These are phyloP conservation scores for Gonapodya prolifera DNA, from an alignment of 192 early-diverging fungal species.

Conservation along the genomic window DNA sequence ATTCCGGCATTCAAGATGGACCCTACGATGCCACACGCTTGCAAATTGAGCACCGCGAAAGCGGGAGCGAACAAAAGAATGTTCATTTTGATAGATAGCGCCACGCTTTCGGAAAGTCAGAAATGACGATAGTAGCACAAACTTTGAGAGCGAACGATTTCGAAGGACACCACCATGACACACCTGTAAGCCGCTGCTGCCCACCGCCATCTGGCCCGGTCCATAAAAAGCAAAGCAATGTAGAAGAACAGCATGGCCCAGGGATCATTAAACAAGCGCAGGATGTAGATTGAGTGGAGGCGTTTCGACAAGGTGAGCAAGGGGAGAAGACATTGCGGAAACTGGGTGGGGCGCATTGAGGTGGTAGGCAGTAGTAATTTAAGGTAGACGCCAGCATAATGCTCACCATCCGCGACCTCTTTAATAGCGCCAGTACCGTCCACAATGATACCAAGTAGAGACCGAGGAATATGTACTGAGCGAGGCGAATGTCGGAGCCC, in stretches of 20 bases:
- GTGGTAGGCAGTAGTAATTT: neutral
- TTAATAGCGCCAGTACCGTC: constrained; percentile 58
- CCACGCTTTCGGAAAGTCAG: constrained; percentile 39
- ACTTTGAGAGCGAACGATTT: neutral
- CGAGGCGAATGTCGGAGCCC: constrained; percentile 54
- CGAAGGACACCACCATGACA: neutral
- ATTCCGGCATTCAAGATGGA: constrained; percentile 31
- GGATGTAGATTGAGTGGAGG: constrained; percentile 86
- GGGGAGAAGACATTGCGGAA: constrained; percentile 52
- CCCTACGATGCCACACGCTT: constrained; percentile 22
- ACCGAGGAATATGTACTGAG: constrained; percentile 73
- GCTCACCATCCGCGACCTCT: constrained; percentile 29
- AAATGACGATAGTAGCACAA: constrained; percentile 2
- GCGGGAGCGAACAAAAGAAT: constrained; percentile 82
- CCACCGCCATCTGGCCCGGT: constrained; percentile 29
- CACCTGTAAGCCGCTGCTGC: constrained; percentile 58
- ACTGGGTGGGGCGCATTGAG: constrained; percentile 15
- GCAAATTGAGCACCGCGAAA: constrained; percentile 53
- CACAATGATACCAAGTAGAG: constrained; percentile 56
- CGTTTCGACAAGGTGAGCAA: constrained; percentile 62
- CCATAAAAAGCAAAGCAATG: constrained; percentile 47
- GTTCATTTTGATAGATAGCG: constrained; percentile 91
- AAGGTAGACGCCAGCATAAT: neutral
- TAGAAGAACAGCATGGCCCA: constrained; percentile 80
- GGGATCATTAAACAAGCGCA: constrained; percentile 88